phyloP scores from a whole-genome alignment of 1,284 basidiomycete genomes.

The Farysia itapuensis region DNA sequence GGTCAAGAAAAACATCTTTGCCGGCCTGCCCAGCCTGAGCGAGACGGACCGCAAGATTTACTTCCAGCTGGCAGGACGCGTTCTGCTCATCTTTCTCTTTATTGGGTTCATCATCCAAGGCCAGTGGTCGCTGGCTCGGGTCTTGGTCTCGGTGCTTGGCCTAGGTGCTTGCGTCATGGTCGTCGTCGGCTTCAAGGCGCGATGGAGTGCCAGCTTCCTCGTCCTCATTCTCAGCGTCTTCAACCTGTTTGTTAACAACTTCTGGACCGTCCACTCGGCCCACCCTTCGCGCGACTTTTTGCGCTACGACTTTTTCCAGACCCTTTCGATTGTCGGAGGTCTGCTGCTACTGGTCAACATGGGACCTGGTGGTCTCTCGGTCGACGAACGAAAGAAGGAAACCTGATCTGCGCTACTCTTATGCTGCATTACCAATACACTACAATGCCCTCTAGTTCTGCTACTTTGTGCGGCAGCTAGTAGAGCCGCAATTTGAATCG shows the following conservation, averaged over 20 bases:
- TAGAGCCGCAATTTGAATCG: too few species aligned
- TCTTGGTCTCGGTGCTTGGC: conserved; percentile 74
- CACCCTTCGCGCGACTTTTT: conserved; percentile 98
- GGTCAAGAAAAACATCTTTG: conserved; percentile 79
- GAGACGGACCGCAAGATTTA: conserved; percentile 99
- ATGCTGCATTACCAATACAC: too few species aligned
- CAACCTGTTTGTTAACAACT: conserved; percentile 92
- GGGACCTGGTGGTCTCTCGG: conserved; percentile 93
- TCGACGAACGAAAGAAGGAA: conserved; percentile 98
- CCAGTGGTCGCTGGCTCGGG: conserved; percentile 79
- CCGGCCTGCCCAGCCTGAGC: conserved; percentile 80
- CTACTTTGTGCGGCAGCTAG: too few species aligned
- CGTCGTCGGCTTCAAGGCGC: conserved; percentile 97
- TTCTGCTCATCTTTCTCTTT: conserved; percentile 98
- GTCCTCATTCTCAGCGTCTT: conserved; percentile 87
- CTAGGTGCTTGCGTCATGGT: conserved; percentile 87
- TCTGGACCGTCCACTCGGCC: conserved; percentile 86
- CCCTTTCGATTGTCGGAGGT: conserved; percentile 85
- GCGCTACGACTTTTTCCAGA: conserved; percentile 64
- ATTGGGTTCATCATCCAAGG: conserved; percentile 95
- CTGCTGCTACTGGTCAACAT: conserved; percentile 96
- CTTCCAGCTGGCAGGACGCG: conserved; percentile 81
- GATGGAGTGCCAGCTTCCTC: conserved; percentile 97
- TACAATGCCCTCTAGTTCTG: too few species aligned
- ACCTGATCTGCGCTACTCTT: too few species aligned